Evolutionary conservation across 2,329 filamentous ascomycete species (phyloP).

Genomic region (Thelonectria olida): DNA sequence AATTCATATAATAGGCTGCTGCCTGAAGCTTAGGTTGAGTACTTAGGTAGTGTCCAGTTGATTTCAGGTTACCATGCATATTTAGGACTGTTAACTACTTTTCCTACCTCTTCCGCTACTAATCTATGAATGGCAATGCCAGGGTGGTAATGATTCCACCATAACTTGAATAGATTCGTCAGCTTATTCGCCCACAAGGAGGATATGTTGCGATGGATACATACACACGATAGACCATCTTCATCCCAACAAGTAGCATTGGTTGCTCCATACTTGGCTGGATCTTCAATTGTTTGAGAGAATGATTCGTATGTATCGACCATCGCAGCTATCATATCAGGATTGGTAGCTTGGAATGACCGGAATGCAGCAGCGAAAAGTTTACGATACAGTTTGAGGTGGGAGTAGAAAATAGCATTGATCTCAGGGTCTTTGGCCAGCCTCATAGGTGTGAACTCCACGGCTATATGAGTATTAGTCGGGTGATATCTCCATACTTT

Average conservation of each 20-base stretch:
- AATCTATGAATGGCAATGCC: too few relatives aligned
- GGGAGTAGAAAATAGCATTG: neutral
- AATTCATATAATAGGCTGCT: too few relatives aligned
- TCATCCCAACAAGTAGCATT: neutral
- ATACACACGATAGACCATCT: neutral
- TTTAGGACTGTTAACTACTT: too few relatives aligned
- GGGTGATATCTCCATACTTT: neutral
- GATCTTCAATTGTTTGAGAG: neutral
- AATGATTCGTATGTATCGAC: neutral
- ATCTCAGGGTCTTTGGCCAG: neutral
- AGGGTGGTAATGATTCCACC: too few relatives aligned
- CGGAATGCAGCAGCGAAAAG: neutral
- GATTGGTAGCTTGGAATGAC: neutral
- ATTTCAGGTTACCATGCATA: too few relatives aligned
- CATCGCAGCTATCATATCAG: neutral
- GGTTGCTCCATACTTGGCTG: neutral
- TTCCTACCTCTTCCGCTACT: too few relatives aligned
- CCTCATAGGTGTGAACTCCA: neutral
- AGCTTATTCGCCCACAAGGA: too few relatives aligned
- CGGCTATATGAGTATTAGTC: neutral
- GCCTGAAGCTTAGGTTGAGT: too few relatives aligned
- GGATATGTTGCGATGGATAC: too few relatives aligned
- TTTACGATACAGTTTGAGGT: neutral
- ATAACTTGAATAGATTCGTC: too few relatives aligned
- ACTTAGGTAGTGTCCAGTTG: too few relatives aligned